Base-by-base conservation (phyloP, 148 eudicot species). In the Nyssa sinensis region DNA sequence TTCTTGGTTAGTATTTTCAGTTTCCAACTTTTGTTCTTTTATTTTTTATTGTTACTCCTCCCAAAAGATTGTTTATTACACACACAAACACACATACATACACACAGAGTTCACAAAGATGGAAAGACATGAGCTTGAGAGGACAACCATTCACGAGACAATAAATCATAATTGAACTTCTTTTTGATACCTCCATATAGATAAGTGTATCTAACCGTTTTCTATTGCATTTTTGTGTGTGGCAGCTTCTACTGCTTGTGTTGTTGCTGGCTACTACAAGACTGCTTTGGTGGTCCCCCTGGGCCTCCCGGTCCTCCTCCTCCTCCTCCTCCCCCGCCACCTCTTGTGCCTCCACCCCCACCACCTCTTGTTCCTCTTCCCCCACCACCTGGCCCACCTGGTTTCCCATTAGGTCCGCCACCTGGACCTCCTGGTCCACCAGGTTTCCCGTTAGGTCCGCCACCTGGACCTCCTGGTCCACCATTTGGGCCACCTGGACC, bases 241-340 rank as follows among this genome's bases (percentile, higher is more conserved):
- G 30, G 80, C 80, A 85, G 88, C 79, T 75, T 82, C 77, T 77
- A 82, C 76, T 64, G 44, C 10, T 41, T 85, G 10, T 82, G 85
- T 33, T 85, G 85, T 70, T 82, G 83, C 49, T 85, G 85, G 88
- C 60, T 85, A 12, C 8, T 82, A 6, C 71, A 82, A 61, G 85
- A 82, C 69, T 82, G 85, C 69, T 77, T 71, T 37, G 72, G 79
- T 35, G 82, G 68, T 58, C 81, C 69, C 25, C 76, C 37, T 67
- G 49, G 16, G 5, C 71, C 70, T 39, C 59, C 64, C 11, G 74
- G 74, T 32, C 71, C 71, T 25, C 35, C 75, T 14, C 60, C 58
- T 14, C 67, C 47, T 2, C 77, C 76, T 23, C 30, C 67, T 0
- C 30, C 67, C 0, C 31, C 7, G 14, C 70, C 76, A 47, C 49